Conservation (phyloP, 371 early-diverging fungal genomes). For the Chytridiales sp. region DNA sequence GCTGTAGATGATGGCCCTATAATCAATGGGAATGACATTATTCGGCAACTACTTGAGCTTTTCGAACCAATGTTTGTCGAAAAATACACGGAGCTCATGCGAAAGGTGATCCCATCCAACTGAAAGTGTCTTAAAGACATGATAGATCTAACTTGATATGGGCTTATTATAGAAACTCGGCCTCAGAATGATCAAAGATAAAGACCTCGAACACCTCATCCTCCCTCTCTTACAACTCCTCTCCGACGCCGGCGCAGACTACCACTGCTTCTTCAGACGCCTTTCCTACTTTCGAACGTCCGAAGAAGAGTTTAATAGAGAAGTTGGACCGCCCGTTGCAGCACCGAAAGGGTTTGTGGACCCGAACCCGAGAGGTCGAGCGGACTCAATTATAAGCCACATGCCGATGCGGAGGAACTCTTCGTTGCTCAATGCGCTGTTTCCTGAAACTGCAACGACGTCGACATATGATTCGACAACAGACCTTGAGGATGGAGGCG, state of each 20-base stretch:
- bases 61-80: constrained; percentile 56
- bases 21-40: constrained; percentile 45
- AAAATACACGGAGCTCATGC: constrained; percentile 56
- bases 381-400: too few species aligned
- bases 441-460: too few species aligned
- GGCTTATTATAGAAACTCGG: constrained; percentile 46
- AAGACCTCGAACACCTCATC: constrained; percentile 59
- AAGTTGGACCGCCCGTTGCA: constrained; percentile 13
- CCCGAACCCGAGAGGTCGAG: too few species aligned
- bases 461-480: too few species aligned
- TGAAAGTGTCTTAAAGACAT: background rate
- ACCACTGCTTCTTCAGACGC: constrained; percentile 70
- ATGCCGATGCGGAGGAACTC: too few species aligned
- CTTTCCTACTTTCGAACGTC: constrained; percentile 43
- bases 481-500: too few species aligned
- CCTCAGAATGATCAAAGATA: constrained; percentile 17
- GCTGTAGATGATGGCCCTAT: constrained; percentile 5
- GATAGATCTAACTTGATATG: background rate
- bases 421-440: too few species aligned
- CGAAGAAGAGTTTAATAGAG: constrained; percentile 23
- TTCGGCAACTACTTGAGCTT: constrained; percentile 51
- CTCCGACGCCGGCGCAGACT: constrained; percentile 61
- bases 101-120: constrained; percentile 57
- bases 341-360: background rate
- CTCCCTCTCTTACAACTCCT: constrained; percentile 71